Conservation (phyloP, 495 filamentous ascomycete genomes). For the Aspergillus hancockii region DNA sequence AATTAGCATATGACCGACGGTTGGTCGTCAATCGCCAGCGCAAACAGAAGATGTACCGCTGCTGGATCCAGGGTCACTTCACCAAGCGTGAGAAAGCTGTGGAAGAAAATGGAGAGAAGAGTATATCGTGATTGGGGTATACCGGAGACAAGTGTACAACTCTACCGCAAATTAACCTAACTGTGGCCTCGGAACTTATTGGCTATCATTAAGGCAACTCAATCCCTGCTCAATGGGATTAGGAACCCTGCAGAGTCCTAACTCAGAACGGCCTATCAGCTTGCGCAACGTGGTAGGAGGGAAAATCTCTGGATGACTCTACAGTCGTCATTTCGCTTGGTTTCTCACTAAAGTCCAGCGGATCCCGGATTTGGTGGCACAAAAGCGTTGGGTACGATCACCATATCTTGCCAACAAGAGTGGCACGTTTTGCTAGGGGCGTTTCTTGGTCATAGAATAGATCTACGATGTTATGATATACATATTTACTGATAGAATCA, state of each 20-base stretch:
- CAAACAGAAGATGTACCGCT: constrained; percentile 96
- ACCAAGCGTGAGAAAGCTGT: constrained; percentile 55
- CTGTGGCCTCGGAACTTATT: background rate
- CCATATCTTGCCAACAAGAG: background rate
- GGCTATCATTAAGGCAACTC: background rate
- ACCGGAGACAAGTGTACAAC: background rate
- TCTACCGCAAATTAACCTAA: background rate
- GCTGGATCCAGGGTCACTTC: constrained; percentile 92
- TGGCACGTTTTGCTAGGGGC: background rate
- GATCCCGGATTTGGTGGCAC: background rate
- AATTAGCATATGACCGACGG: constrained; percentile 80
- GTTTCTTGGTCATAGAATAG: background rate
- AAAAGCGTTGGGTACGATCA: background rate
- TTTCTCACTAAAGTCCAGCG: background rate
- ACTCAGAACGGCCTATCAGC: background rate
- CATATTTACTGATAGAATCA: background rate
- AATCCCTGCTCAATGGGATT: background rate
- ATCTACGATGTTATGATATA: constrained; percentile 1
- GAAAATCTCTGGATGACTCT: background rate
- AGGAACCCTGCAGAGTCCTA: background rate
- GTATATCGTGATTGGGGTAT: constrained; percentile 14
- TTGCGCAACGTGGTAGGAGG: background rate
- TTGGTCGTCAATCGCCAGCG: constrained; percentile 88
- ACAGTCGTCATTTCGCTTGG: background rate
- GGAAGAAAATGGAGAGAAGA: constrained; percentile 12